Conservation (phyloP, 2,329 filamentous ascomycete species). For the Beauveria bassiana region DNA sequence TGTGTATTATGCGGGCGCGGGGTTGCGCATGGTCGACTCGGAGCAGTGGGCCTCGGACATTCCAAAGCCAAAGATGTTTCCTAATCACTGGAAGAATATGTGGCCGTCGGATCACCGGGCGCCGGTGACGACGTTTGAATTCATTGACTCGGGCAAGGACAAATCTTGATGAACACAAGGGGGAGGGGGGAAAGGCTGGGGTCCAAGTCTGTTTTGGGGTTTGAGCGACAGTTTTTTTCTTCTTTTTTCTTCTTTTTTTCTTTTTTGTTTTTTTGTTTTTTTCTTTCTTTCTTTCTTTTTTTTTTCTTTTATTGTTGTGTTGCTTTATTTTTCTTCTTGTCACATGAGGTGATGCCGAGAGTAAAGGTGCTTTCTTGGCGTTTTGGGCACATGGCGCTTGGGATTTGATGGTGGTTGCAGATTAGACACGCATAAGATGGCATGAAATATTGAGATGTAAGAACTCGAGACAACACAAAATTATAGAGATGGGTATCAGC, state of each 20-base stretch:
- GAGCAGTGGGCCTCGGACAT: constrained; percentile 23
- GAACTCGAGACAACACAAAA: no score
- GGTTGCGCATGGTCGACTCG: constrained; percentile 17
- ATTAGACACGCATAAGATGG: background rate
- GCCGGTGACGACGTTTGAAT: constrained; percentile 23
- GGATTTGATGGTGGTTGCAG: background rate
- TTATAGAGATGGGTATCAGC: no score
- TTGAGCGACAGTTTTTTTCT: background rate
- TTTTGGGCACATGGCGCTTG: background rate
- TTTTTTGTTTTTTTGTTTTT: background rate
- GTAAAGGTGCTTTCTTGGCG: background rate
- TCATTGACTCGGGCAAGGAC: background rate
- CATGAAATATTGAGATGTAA: no score
- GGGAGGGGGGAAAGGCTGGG: no score
- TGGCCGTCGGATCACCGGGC: constrained; percentile 33
- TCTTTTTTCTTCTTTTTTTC: no score
- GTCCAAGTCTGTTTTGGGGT: no score
- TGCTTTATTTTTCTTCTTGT: background rate
- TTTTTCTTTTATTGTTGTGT: no score
- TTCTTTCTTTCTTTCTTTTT: background rate
- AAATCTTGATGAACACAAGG: no score
- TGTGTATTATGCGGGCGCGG: constrained; percentile 30
- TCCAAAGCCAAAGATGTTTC: constrained; percentile 21
- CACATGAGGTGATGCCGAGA: background rate
- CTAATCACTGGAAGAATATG: constrained; percentile 28